Evolutionary conservation across 257 asterid species (phyloP).

Genomic region (Verbascum thapsus): DNA sequence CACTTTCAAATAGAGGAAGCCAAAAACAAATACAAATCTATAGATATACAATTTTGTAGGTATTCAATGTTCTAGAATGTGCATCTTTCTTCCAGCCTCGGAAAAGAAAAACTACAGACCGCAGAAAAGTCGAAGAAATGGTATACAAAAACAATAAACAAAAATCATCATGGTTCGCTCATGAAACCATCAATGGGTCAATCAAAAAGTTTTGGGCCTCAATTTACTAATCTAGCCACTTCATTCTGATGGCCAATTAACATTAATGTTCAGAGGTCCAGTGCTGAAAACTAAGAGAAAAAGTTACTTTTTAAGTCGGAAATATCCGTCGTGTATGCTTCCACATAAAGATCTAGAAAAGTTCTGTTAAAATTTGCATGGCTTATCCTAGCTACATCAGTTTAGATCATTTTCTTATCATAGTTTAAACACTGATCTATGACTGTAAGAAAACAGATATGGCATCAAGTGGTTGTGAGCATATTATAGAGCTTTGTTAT

Average conservation of each 20-base stretch:
- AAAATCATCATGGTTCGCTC: neutral
- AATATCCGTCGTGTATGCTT: neutral
- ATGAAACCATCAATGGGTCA: neutral
- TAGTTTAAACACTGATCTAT: constrained; percentile 15
- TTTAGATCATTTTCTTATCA: neutral
- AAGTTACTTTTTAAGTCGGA: neutral
- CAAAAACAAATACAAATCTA: neutral
- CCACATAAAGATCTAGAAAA: neutral
- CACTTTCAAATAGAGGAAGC: constrained; percentile 12
- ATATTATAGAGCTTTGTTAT: constrained; percentile 1
- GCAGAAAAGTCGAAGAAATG: neutral
- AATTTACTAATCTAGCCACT: neutral
- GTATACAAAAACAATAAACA: neutral
- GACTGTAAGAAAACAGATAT: constrained; percentile 10
- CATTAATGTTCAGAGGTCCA: neutral
- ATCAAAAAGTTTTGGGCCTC: neutral
- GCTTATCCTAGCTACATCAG: too few species aligned
- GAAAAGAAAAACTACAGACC: neutral
- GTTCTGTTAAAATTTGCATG: neutral
- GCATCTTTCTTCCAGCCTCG: neutral
- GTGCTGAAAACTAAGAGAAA: neutral
- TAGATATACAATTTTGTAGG: neutral
- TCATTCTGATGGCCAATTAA: neutral
- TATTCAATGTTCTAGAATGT: constrained; percentile 9
- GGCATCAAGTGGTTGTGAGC: constrained; percentile 3